A percentile compares a stretch with the other conserved stretches of the same genome.
phyloP scores from a whole-genome alignment of 768 basidiomycete species.

The Suillus weaverae region DNA sequence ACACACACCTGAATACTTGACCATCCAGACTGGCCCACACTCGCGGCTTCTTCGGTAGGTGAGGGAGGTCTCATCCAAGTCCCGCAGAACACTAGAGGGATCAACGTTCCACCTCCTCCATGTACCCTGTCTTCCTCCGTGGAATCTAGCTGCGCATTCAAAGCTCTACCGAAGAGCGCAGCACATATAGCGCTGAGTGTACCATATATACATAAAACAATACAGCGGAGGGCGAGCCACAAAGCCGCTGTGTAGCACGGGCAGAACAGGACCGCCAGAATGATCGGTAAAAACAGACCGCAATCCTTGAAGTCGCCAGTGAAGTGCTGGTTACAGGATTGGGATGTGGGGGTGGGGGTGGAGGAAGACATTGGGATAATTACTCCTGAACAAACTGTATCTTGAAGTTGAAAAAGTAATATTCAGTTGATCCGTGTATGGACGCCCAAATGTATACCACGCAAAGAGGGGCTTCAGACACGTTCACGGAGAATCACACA shows the following conservation, averaged over 20 bases:
- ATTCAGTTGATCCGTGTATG: background rate
- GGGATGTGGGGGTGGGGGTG: background rate
- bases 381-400: background rate
- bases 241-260: background rate
- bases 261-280: background rate
- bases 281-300: background rate
- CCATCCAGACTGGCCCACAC: background rate
- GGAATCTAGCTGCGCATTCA: background rate
- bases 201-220: background rate
- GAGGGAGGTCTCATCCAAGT: background rate
- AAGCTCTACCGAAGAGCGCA: background rate
- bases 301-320: too few relatives aligned
- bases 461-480: background rate
- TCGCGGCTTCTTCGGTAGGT: background rate
- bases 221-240: accelerated
- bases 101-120: background rate
- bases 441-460: background rate
- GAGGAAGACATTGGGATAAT: background rate
- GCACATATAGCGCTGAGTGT: background rate
- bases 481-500: background rate
- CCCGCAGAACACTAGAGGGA: background rate
- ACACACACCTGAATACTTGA: background rate
- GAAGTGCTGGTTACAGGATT: too few relatives aligned
- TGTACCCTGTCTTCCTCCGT: background rate
- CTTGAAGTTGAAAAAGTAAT: background rate